These are phyloP conservation scores for Solanum ossicruentum DNA, from an alignment of 257 asterid genomes.

Conservation along the genomic window DNA sequence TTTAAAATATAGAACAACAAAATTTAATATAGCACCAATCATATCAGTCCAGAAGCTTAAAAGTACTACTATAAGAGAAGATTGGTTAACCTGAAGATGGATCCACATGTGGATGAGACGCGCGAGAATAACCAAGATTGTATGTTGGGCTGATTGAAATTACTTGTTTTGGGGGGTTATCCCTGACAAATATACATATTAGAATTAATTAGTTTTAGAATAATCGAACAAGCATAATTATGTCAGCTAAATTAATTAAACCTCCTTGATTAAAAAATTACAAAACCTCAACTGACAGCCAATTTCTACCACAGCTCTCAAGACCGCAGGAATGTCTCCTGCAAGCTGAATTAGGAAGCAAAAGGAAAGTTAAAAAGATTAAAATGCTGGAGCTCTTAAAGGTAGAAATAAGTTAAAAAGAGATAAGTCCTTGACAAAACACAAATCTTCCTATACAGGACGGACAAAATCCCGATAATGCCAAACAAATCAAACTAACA, in stretches of 20 bases:
- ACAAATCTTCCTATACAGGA: not conserved
- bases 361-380: not conserved
- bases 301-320: constrained; percentile 85
- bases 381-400: not conserved
- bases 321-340: constrained; percentile 73
- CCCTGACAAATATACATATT: constrained; percentile 34
- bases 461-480: not conserved
- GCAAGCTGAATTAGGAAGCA: constrained; percentile 45
- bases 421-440: not conserved
- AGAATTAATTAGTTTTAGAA: not conserved
- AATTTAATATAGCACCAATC: constrained; percentile 15
- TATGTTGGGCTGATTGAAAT: constrained; percentile 60
- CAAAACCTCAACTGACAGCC: constrained; percentile 76
- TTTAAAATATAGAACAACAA: not conserved
- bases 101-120: constrained; percentile 48
- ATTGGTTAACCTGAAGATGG: constrained; percentile 61
- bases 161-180: constrained; percentile 86
- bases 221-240: not conserved
- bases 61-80: not conserved
- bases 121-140: constrained; percentile 39
- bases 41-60: constrained; percentile 14
- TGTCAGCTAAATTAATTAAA: not conserved
- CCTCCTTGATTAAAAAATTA: constrained; percentile 16
- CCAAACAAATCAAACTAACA: not conserved
- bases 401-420: not conserved